Conservation (phyloP, 2,329 filamentous ascomycete species). For the Diaporthe helianthi region DNA sequence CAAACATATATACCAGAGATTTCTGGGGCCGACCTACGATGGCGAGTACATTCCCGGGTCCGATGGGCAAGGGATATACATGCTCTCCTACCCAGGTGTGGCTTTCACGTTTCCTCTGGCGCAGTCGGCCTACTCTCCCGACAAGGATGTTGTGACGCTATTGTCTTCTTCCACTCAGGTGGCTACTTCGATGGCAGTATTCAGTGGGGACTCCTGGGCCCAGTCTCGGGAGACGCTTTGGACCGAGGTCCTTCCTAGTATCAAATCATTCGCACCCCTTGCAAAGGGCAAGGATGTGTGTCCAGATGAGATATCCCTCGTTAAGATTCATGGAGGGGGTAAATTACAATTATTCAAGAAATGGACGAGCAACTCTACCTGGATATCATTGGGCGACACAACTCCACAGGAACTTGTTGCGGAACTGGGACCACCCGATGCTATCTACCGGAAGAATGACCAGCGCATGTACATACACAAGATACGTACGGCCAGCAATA, state of each 20-base stretch:
- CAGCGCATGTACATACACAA: conserved; percentile 87
- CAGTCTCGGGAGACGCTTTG: conserved; percentile 80
- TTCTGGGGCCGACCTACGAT: conserved; percentile 93
- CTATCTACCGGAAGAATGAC: conserved; percentile 91
- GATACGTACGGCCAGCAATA: conserved; percentile 60
- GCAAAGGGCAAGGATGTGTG: conserved; percentile 77
- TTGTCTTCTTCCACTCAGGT: conserved; percentile 80
- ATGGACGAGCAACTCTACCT: conserved; percentile 69
- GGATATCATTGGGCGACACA: conserved; percentile 82
- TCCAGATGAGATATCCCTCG: conserved; percentile 87
- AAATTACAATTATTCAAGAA: conserved; percentile 79
- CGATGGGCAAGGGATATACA: conserved; percentile 69
- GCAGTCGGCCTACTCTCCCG: conserved; percentile 74
- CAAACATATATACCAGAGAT: conserved; percentile 86
- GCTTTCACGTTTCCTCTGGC: conserved; percentile 89
- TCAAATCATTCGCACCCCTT: conserved; percentile 73
- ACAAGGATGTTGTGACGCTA: conserved; percentile 83
- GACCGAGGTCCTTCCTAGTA: conserved; percentile 74
- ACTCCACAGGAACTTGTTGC: conserved; percentile 91
- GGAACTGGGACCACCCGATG: conserved; percentile 90
- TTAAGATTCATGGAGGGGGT: conserved; percentile 80
- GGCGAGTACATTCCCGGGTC: conserved; percentile 84
- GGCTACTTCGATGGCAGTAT: conserved; percentile 88
- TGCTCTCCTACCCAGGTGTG: conserved; percentile 92
- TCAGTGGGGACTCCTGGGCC: conserved; percentile 89